These are phyloP conservation scores for Phytopythium ostracodes DNA, from an alignment of 352 stramenopile genomes.

Conservation along the genomic window DNA sequence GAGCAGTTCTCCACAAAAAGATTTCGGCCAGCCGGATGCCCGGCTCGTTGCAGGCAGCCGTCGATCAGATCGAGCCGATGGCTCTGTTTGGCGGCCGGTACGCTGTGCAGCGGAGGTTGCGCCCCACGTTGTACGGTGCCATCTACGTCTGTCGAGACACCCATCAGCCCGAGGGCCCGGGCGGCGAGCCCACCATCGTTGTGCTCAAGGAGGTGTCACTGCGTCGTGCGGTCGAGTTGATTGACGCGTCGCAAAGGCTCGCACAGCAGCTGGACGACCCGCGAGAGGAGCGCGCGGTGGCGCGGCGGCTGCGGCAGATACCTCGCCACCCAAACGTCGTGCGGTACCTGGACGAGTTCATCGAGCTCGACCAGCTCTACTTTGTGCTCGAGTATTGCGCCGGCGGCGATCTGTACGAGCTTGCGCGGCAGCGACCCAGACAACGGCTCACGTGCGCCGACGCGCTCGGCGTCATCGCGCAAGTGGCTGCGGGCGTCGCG, in stretches of 20 bases:
- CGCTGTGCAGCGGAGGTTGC: slow-evolving; percentile 24
- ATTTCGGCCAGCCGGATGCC: too few relatives aligned
- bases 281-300: slow-evolving; percentile 29
- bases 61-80: slow-evolving; percentile 7
- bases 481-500: slow-evolving; percentile 15
- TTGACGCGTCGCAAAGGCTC: slow-evolving; percentile 11
- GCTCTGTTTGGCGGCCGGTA: slow-evolving; percentile 25
- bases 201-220: slow-evolving; percentile 51
- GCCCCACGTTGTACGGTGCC: slow-evolving; percentile 47
- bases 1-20: too few relatives aligned
- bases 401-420: slow-evolving; percentile 26
- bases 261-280: slow-evolving; percentile 27
- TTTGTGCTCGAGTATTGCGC: slow-evolving; percentile 34
- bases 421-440: slow-evolving; percentile 9
- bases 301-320: slow-evolving; percentile 16
- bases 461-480: slow-evolving; percentile 20
- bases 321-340: slow-evolving; percentile 38
- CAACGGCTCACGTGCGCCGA: slow-evolving; percentile 11
- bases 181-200: slow-evolving; percentile 11
- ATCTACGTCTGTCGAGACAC: slow-evolving; percentile 47
- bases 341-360: slow-evolving; percentile 32
- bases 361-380: slow-evolving; percentile 32
- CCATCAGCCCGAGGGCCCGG: neutral
- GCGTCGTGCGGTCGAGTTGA: slow-evolving; percentile 24
- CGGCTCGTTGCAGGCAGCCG: too few relatives aligned